phyloP scores from a whole-genome alignment of 2,329 filamentous ascomycete species.

The Hymenoscyphus fraxineus region DNA sequence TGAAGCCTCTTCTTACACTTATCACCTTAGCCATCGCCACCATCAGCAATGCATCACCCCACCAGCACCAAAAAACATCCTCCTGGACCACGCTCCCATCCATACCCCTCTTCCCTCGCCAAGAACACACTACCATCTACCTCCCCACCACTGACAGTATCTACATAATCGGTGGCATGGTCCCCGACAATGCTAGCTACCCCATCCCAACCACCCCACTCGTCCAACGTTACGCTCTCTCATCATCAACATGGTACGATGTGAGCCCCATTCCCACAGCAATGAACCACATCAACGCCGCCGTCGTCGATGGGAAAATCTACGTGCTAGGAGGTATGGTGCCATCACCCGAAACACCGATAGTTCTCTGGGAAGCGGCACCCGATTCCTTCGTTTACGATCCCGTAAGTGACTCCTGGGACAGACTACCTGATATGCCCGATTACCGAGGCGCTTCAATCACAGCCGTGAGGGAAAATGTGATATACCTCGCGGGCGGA shows the following conservation, averaged over 20 bases:
- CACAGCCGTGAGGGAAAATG: not conserved
- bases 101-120: conserved; percentile 5
- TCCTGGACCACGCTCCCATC: conserved; percentile 7
- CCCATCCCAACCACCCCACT: conserved; percentile 3
- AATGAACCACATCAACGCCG: conserved; percentile 12
- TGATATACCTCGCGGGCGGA: conserved; percentile 40
- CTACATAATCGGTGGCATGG: conserved; percentile 12
- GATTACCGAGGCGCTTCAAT: not conserved
- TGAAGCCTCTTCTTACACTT: not conserved
- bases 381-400: not conserved
- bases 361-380: not conserved
- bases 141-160: not conserved
- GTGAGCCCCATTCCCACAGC: conserved; percentile 5
- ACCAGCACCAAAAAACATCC: not conserved
- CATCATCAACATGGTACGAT: conserved; percentile 1
- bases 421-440: not conserved
- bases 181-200: not conserved
- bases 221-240: conserved; percentile 7
- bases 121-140: conserved; percentile 6
- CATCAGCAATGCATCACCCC: not conserved
- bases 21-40: not conserved
- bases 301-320: conserved; percentile 9
- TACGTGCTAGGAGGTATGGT: conserved; percentile 11
- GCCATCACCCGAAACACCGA: not conserved
- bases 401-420: not conserved